Evolutionary conservation across 2,329 filamentous ascomycete species (phyloP).

Genomic region (Microsporum ferrugineum): DNA sequence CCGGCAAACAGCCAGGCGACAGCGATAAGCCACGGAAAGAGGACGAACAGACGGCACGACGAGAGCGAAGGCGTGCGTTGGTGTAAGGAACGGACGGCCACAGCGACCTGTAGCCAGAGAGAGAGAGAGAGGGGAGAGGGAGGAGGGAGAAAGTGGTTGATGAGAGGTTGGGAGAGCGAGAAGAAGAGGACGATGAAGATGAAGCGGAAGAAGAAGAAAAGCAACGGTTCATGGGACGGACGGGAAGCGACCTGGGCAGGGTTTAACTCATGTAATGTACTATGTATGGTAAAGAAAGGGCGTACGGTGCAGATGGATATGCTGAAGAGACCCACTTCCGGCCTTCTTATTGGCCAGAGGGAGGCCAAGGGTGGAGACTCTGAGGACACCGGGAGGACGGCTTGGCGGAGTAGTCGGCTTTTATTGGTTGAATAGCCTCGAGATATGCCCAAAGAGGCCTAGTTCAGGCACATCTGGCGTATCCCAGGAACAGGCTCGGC

Average conservation of each 20-base stretch:
- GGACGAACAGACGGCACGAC: neutral
- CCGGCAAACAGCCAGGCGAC: neutral
- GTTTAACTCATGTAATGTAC: neutral
- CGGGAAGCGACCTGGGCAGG: neutral
- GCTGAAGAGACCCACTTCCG: neutral
- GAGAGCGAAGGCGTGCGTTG: neutral
- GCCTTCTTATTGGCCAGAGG: neutral
- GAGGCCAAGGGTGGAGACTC: neutral
- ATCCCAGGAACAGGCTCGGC: neutral
- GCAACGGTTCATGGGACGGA: neutral
- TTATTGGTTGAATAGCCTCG: neutral
- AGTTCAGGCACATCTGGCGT: neutral
- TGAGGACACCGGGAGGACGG: neutral
- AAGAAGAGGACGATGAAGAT: neutral
- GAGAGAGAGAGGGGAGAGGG: conserved; percentile 10
- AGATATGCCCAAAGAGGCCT: neutral
- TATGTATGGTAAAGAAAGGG: neutral
- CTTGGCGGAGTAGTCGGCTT: neutral
- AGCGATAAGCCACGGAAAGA: neutral
- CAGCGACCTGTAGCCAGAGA: conserved; percentile 12
- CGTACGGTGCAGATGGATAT: neutral
- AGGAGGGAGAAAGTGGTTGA: conserved; percentile 4
- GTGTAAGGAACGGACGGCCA: conserved; percentile 31
- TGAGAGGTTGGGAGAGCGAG: neutral
- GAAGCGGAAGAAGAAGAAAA: neutral